phyloP scores from a whole-genome alignment of 2,329 filamentous ascomycete genomes.

The Pseudodiploospora longispora region DNA sequence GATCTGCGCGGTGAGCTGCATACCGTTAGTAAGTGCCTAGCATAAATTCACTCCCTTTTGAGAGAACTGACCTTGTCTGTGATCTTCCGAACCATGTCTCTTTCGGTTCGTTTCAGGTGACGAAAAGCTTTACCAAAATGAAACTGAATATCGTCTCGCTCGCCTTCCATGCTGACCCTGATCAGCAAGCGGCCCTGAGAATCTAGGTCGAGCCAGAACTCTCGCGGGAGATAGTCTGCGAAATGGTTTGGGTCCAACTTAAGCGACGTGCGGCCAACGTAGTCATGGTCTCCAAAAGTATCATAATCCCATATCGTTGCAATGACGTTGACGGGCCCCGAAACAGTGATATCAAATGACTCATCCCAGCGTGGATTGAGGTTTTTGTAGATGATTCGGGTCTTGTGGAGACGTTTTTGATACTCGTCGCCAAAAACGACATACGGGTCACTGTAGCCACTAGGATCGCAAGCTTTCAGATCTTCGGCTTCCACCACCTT shows the following conservation, averaged over 20 bases:
- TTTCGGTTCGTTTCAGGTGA: slow-evolving; percentile 87
- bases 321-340: slow-evolving; percentile 85
- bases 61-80: slow-evolving; percentile 76
- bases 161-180: slow-evolving; percentile 95
- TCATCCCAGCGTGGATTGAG: slow-evolving; percentile 97
- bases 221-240: slow-evolving; percentile 86
- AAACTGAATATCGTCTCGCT: slow-evolving; percentile 96
- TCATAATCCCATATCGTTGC: slow-evolving; percentile 99
- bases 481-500: slow-evolving; percentile 98
- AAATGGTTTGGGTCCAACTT: slow-evolving; percentile 98
- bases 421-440: slow-evolving; percentile 96
- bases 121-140: slow-evolving; percentile 97
- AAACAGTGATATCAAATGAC: slow-evolving; percentile 89
- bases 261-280: slow-evolving; percentile 89
- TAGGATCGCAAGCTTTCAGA: slow-evolving; percentile 94
- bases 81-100: slow-evolving; percentile 96
- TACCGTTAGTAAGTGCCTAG: slow-evolving; percentile 7
- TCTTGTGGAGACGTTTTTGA: slow-evolving; percentile 92
- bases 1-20: slow-evolving; percentile 83
- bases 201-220: slow-evolving; percentile 97
- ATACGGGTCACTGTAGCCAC: slow-evolving; percentile 90
- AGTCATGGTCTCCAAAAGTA: slow-evolving; percentile 93
- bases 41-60: background rate
- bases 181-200: slow-evolving; percentile 86
- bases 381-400: slow-evolving; percentile 80